phyloP scores from a whole-genome alignment of 2,329 filamentous ascomycete genomes.

The Cladophialophora yegresii region DNA sequence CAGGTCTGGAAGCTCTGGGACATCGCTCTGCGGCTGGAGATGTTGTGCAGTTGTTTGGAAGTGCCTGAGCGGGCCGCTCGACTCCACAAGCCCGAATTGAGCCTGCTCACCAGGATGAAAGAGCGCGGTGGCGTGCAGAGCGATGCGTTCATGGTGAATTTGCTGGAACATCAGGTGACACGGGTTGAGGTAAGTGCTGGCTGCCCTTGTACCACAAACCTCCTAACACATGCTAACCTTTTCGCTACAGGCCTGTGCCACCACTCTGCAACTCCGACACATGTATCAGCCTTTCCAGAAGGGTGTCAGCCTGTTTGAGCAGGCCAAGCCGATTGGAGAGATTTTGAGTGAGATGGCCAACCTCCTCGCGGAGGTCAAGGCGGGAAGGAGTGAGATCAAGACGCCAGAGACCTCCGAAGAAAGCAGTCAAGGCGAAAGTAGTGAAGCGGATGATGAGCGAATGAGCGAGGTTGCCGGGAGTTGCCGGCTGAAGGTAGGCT shows the following conservation, averaged over 20 bases:
- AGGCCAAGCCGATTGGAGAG: slow-evolving; percentile 75
- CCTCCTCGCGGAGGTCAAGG: slow-evolving; percentile 21
- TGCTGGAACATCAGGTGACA: slow-evolving; percentile 92
- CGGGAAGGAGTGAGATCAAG: slow-evolving; percentile 8
- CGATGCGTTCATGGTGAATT: slow-evolving; percentile 81
- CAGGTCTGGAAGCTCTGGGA: slow-evolving; percentile 88
- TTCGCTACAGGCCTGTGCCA: slow-evolving; percentile 70
- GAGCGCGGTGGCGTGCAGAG: slow-evolving; percentile 78
- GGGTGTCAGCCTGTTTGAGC: slow-evolving; percentile 66
- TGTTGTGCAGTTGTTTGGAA: slow-evolving; percentile 88
- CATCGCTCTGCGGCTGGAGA: slow-evolving; percentile 84
- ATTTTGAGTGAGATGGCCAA: slow-evolving; percentile 54
- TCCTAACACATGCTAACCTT: slow-evolving; percentile 37
- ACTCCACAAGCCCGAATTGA: slow-evolving; percentile 78
- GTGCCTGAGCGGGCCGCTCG: slow-evolving; percentile 56
- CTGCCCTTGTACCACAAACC: slow-evolving; percentile 10
- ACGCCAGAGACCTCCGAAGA: slow-evolving; percentile 25
- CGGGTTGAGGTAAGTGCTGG: slow-evolving; percentile 78
- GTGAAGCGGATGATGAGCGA: slow-evolving; percentile 4
- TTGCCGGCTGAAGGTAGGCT: not conserved
- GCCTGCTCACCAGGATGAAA: slow-evolving; percentile 74
- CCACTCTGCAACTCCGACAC: slow-evolving; percentile 76
- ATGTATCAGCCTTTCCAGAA: slow-evolving; percentile 69
- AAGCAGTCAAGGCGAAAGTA: not conserved
- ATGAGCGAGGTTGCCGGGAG: slow-evolving; percentile 9